Percentiles rank a stretch among this genome's conserved stretches.
Conservation (phyloP, 768 basidiomycete genomes). For the Tephrocybe sp. region DNA sequence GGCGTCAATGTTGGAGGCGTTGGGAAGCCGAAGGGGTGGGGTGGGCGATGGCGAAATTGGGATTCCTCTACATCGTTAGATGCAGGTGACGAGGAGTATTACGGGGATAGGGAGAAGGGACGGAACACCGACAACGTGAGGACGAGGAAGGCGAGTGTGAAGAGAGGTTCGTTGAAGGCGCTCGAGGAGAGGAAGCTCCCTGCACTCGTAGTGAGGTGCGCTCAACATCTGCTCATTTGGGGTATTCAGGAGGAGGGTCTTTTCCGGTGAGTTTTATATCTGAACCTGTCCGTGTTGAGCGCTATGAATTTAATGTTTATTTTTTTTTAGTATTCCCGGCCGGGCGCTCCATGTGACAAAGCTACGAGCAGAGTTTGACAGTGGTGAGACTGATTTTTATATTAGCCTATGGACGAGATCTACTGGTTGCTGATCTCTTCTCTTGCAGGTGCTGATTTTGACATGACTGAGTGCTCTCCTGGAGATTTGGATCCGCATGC, state of each 20-base stretch:
- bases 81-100: constrained; percentile 19
- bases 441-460: constrained; percentile 76
- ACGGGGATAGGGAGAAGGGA: constrained; percentile 17
- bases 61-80: constrained; percentile 10
- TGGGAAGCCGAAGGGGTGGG: constrained; percentile 21
- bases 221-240: constrained; percentile 80
- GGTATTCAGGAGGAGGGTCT: constrained; percentile 85
- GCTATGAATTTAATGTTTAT: constrained; percentile 13
- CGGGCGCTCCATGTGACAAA: constrained; percentile 78
- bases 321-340: constrained; percentile 68
- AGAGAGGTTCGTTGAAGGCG: constrained; percentile 27
- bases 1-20: constrained; percentile 42
- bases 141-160: constrained; percentile 20
- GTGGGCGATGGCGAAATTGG: constrained; percentile 24
- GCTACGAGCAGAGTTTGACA: constrained; percentile 80
- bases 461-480: constrained; percentile 74
- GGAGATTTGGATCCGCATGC: constrained; percentile 94
- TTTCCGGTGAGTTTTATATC: constrained; percentile 64
- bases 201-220: constrained; percentile 78
- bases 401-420: constrained; percentile 1
- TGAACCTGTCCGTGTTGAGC: neutral
- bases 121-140: constrained; percentile 10
- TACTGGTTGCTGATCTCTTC: constrained; percentile 13
- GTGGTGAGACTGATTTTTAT: constrained; percentile 38
- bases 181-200: constrained; percentile 61